A percentile compares a stretch with the other conserved stretches of the same genome.
Evolutionary conservation across 371 early-diverging fungal species (phyloP).

Genomic region (Syncephalis plumigaleata): DNA sequence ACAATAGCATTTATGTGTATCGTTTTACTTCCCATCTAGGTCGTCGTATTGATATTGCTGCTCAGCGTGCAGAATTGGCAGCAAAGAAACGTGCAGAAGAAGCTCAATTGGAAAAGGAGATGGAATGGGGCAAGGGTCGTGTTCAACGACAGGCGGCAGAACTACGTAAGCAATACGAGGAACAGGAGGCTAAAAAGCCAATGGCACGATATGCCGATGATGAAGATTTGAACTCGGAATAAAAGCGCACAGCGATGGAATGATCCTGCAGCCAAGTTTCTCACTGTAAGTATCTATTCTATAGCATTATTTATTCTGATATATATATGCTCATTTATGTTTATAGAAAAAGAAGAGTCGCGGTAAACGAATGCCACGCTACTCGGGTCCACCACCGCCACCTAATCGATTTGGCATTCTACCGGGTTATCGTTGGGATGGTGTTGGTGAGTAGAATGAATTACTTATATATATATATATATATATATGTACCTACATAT

Average conservation of each 20-base stretch:
- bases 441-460: slow-evolving; percentile 25
- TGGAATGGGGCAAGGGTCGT: slow-evolving; percentile 64
- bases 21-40: too few species aligned
- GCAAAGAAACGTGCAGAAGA: slow-evolving; percentile 30
- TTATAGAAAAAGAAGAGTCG: slow-evolving; percentile 17
- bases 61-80: slow-evolving; percentile 36
- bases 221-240: slow-evolving; percentile 34
- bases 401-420: slow-evolving; percentile 68
- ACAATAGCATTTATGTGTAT: not conserved
- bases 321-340: slow-evolving; percentile 1
- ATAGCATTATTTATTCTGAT: slow-evolving; percentile 7
- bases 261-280: slow-evolving; percentile 44
- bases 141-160: slow-evolving; percentile 43
- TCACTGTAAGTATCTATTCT: slow-evolving; percentile 19
- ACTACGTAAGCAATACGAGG: slow-evolving; percentile 20
- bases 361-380: slow-evolving; percentile 19
- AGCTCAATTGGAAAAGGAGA: slow-evolving; percentile 39
- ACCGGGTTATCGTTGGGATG: slow-evolving; percentile 88
- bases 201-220: slow-evolving; percentile 49
- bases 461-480: not conserved
- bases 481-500: not conserved
- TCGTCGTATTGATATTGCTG: slow-evolving; percentile 45
- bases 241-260: slow-evolving; percentile 42
- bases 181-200: slow-evolving; percentile 37
- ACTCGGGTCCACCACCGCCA: slow-evolving; percentile 39